A percentile compares a stretch with the other conserved stretches of the same genome.
These are phyloP conservation scores for Porphyrellus cyaneotinctus DNA, from an alignment of 768 basidiomycete genomes.

Conservation along the genomic window DNA sequence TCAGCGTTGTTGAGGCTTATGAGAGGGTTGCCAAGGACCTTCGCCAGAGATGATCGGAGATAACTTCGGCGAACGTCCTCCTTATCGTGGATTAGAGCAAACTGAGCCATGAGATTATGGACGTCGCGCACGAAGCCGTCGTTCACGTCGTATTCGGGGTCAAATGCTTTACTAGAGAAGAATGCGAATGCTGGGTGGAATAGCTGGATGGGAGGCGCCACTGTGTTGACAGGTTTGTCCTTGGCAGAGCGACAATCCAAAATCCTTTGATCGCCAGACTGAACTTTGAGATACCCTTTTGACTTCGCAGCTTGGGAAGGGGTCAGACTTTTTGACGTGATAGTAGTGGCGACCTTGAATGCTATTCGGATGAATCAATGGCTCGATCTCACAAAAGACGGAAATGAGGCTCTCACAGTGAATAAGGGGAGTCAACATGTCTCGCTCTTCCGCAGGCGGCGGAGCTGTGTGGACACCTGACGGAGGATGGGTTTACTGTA, in stretches of 20 bases:
- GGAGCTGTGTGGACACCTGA: too few relatives aligned
- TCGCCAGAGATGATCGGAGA: conserved; percentile 1
- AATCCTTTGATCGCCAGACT: neutral
- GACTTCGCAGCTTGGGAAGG: conserved; percentile 12
- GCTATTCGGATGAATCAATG: neutral
- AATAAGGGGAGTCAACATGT: too few relatives aligned
- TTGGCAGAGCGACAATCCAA: conserved; percentile 13
- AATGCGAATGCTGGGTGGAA: conserved; percentile 26
- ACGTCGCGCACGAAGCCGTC: conserved; percentile 2
- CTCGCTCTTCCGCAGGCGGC: too few relatives aligned
- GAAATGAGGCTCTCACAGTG: too few relatives aligned
- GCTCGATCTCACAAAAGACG: too few relatives aligned
- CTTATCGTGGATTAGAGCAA: conserved; percentile 11
- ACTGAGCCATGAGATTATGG: conserved; percentile 11
- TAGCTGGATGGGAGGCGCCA: conserved; percentile 9
- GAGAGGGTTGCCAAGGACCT: neutral
- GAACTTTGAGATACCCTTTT: neutral
- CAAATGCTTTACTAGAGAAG: conserved; percentile 23
- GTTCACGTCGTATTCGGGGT: conserved; percentile 6
- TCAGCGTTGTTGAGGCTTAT: neutral
- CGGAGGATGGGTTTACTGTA: too few relatives aligned
- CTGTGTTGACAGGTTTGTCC: neutral
- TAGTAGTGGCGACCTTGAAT: neutral
- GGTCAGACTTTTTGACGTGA: neutral
- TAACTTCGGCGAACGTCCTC: neutral